Evolutionary conservation across 2,329 filamentous ascomycete species (phyloP), one percentile per base, ranked within the genome.

Genomic region (Botrytis hyacinthi): DNA sequence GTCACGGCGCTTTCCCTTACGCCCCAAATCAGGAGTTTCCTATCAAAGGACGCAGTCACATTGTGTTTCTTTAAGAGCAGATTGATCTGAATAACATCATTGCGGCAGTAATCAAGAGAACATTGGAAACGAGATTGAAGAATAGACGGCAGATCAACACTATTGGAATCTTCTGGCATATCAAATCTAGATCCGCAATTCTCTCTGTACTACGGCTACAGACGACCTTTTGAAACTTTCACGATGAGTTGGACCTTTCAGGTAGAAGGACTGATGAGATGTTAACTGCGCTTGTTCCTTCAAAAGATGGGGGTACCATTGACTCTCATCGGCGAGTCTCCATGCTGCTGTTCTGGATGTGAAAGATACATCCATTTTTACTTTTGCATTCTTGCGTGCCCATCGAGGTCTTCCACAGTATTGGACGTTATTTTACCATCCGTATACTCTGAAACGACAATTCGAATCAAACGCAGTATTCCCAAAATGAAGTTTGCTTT

Each of bases 21-120:
- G 20, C 1, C 7, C 32, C 9, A 10, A 18, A 37, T 35, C 18
- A 9, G 8, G 9, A 20, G 35, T 0, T 60, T 12, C 0, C 0
- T 35, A 60, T 37, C 3, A 26, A 37, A 26, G 9, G 35, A 26
- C 3, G 9, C 20, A 4, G 32, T 60, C 18, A 20, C 35, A 26
- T 60, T 37, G 4, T 10, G 8, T 60, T 37, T 37, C 32, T 18
- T 26, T 6, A 26, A 26, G 20, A 22, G 32, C 4, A 60, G 59
- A 5, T 26, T 60, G 4, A 60, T 37, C 10, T 16, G 32, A 26
- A 60, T 20, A 37, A 35, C 22, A 22, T 37, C 20, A 37, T 37
- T 20, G 32, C 9, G 20, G 5, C 10, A 40, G 35, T 26, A 26
- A 26, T 48, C 22, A 48, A 26, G 46, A 26, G 22, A 12, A 26